Evolutionary conservation across 192 early-diverging fungal species (phyloP), one percentile per base, ranked within the genome.

Genomic region (Gaertneriomyces sp.): DNA sequence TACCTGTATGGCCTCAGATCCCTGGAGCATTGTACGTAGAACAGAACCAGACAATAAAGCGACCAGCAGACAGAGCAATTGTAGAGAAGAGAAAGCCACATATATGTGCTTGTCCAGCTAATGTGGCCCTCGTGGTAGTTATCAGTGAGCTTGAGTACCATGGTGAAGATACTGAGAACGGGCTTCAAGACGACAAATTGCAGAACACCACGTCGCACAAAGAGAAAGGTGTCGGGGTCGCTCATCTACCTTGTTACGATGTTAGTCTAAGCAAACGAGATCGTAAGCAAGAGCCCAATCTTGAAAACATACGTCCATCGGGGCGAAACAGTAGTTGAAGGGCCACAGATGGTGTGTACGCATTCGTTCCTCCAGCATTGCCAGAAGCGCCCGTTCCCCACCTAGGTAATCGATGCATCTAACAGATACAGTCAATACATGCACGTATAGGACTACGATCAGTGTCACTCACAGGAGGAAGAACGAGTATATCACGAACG

Each of bases 171-270:
- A 1, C 89, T 89, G 51, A 94, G 61, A 4, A 90, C 60, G 4
- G 95, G 95, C 67, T 95, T 98, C 7, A 94, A 75, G 65, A 90
- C 83, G 38, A 95, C 90, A 71, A 93, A 98, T 75, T 98, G 95
- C n/a, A 98, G 79, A 41, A 98, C 93, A 0, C 93, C 91, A 45
- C 78, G 72, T 14, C 73, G 92, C 14, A 98, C 82, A 68, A 90
- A 88, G 16, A 95, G 73, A 46, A 94, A 95, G 10, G 85, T 85
- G 54, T 90, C 87, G 4, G 95, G 95, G 61, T 95, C 92, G 54
- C 89, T 84, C 16, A 98, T 76, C 76, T 75, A 50, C 12, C 25
- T 44, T 25, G n/a, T 11, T 25, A 57, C 12, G 14, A 49, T 8
- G 20, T 41, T 41, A 53, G 43, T 64, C 10, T 20, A 40, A 10